Base-by-base conservation (phyloP, 495 filamentous ascomycete genomes). In the Xylaria acuta region DNA sequence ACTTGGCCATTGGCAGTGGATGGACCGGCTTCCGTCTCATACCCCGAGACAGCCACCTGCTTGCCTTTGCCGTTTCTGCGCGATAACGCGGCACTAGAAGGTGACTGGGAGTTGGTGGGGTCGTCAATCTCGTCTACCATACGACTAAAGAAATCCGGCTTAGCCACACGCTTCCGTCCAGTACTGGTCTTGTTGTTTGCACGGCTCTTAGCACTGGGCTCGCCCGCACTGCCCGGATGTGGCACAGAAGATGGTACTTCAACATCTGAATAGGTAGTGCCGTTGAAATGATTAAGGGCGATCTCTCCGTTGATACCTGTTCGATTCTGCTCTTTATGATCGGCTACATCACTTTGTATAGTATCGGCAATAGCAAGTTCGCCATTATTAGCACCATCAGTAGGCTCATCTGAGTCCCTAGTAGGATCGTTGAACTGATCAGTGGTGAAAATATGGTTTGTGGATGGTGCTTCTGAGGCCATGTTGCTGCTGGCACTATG, bases 101-200 rank as follows among this genome's bases (percentile, higher is more conserved):
- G 71, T n/a, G 71, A 73, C 66, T 72, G 70, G 6, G 32, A 58
- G 63, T 51, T 22, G 18, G 54, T 32, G 34, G 40, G 36, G 3
- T 68, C 45, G 2, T 69, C 56, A 22, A 53, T 22, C 14, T 53
- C 68, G 3, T 75, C 74, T 34, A 58, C 67, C n/a, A 71, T 43
- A 18, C 74, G 77, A 58, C 70, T 71, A n/a, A 66, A 78, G 53
- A 73, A 79, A n/a, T 68, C 68, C 1, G 69, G 74, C 54, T 78
- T 79, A 1, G 43, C 73, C 4, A 76, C 22, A 32, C 77, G 77
- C 32, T 76, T 79, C 66, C 75, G 70, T 47, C 71, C 62, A 6
- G 72, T 74, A 18, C 49, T 34, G 22, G 65, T 41, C 45, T 65
- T 77, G 20, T 32, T 32, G 20, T 30, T 60, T 36, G 71, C 45